Base-by-base conservation (phyloP, 1,139 yeast genomes). In the Taphrina pruni region DNA sequence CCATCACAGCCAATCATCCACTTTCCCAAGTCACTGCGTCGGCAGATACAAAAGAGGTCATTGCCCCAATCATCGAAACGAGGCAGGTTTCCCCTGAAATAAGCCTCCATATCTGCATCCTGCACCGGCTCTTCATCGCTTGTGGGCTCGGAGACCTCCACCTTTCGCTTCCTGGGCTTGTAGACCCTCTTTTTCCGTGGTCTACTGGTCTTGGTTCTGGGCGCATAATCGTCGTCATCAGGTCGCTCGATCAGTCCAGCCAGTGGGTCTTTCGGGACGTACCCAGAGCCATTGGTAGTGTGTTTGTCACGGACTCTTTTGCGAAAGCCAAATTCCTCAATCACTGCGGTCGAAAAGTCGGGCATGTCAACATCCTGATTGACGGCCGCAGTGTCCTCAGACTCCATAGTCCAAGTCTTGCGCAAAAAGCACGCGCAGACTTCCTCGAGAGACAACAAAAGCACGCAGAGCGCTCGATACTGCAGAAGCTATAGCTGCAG, bases 1-100 rank as follows among this genome's bases (percentile, higher is more conserved):
- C 91, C 93, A 77, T 92, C 97, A 77, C 98, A 93, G 0, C 90
- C 92, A 32, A 93, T 89, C 97, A 92, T 92, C 77, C 89, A 89
- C 56, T 73, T 71, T 1, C 94, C 96, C 71, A 83, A 82, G 75
- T 93, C 97, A 0, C 93, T 89, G 71, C 84, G 84, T 56, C 95
- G 83, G 77, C 98, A 93, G 0, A 88, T 79, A 77, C 98, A 93
- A 75, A 83, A 92, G 11, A 90, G 80, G 72, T 88, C 94, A 72
- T 87, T 89, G 38, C 67, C 72, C 35, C 57, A 48, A 9, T 51
- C 60, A 20, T 66, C 66, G 32, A 17, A 20, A 7, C 67, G 38
- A 9, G 61, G 61, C 11, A 58, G 52, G 8, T 48, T 17, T 4
- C 50, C 55, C n/a, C 32, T 50, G 55, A 64, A 55, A 17, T 64